Evolutionary conservation across 441 rosid genomes (phyloP).

Genomic region (Populus hybrid): DNA sequence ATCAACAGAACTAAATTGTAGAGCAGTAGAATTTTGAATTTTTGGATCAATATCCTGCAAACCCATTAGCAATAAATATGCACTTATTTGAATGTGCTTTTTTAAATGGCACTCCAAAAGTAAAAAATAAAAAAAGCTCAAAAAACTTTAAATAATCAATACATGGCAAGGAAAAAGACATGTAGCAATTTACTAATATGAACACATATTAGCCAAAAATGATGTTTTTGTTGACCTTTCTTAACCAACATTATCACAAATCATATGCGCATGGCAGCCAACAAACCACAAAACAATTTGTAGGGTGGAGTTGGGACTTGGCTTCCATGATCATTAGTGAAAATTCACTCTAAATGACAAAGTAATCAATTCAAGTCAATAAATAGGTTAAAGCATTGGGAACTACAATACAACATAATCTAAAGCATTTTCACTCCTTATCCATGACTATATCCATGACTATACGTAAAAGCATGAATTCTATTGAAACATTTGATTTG

Average conservation of each 20-base stretch:
- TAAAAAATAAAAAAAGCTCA: too few relatives aligned
- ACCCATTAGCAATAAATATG: slow-evolving; percentile 4
- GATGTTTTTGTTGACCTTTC: background rate
- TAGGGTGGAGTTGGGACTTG: too few relatives aligned
- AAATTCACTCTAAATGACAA: too few relatives aligned
- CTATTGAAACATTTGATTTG: background rate
- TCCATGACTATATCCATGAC: too few relatives aligned
- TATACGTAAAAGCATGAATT: background rate
- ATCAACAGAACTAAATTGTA: slow-evolving; percentile 17
- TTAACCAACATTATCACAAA: background rate
- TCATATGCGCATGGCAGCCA: too few relatives aligned
- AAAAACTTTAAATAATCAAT: background rate
- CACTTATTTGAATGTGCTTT: background rate
- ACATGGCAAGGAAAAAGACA: background rate
- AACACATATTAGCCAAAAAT: background rate
- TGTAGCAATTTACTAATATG: background rate
- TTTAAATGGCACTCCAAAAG: background rate
- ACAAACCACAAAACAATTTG: too few relatives aligned
- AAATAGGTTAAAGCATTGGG: too few relatives aligned
- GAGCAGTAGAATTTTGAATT: slow-evolving; percentile 26
- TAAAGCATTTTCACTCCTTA: too few relatives aligned
- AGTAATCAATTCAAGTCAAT: too few relatives aligned
- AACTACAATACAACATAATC: too few relatives aligned
- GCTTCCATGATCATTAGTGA: too few relatives aligned
- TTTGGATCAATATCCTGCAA: slow-evolving; percentile 38